Percentiles rank a stretch among this genome's conserved stretches.
phyloP scores from a whole-genome alignment of 495 filamentous ascomycete species.

The Hapsidospora chrysogenum region DNA sequence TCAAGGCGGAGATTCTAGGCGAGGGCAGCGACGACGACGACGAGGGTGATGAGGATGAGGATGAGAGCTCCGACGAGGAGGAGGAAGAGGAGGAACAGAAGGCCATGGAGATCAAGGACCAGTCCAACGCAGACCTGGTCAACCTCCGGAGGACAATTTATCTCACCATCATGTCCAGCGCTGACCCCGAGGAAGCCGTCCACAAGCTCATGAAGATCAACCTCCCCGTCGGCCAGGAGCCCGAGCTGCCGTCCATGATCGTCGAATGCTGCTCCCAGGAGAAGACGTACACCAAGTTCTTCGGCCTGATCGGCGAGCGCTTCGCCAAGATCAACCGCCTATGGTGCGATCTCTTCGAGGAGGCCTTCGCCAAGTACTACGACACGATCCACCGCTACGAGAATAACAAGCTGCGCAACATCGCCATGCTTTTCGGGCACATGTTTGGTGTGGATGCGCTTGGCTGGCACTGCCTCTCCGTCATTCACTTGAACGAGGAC shows the following conservation, averaged over 20 bases:
- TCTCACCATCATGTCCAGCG: conserved; percentile 87
- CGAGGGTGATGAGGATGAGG: conserved; percentile 52
- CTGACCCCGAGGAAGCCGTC: conserved; percentile 86
- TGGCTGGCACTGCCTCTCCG: conserved; percentile 75
- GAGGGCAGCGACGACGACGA: conserved; percentile 70
- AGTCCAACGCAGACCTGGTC: conserved; percentile 87
- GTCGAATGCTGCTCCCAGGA: conserved; percentile 93
- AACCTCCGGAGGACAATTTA: conserved; percentile 91
- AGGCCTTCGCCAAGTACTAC: conserved; percentile 81
- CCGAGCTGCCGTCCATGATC: conserved; percentile 87
- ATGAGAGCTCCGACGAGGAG: conserved; percentile 65
- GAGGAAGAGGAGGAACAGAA: conserved; percentile 53
- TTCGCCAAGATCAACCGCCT: conserved; percentile 91
- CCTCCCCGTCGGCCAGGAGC: conserved; percentile 73
- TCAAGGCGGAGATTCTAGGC: conserved; percentile 87
- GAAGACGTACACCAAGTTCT: conserved; percentile 91
- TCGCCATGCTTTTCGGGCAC: conserved; percentile 89
- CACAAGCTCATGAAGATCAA: conserved; percentile 91
- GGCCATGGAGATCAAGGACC: conserved; percentile 88
- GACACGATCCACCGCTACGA: conserved; percentile 95
- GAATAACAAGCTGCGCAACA: conserved; percentile 84
- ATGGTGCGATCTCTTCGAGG: conserved; percentile 84
- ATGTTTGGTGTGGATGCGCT: conserved; percentile 74
- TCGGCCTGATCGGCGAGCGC: conserved; percentile 80
- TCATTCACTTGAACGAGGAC: conserved; percentile 84